Percentiles rank a stretch among this genome's conserved stretches.
These are phyloP conservation scores for Trichosporon inkin DNA, from an alignment of 1,284 basidiomycete species.

Conservation along the genomic window DNA sequence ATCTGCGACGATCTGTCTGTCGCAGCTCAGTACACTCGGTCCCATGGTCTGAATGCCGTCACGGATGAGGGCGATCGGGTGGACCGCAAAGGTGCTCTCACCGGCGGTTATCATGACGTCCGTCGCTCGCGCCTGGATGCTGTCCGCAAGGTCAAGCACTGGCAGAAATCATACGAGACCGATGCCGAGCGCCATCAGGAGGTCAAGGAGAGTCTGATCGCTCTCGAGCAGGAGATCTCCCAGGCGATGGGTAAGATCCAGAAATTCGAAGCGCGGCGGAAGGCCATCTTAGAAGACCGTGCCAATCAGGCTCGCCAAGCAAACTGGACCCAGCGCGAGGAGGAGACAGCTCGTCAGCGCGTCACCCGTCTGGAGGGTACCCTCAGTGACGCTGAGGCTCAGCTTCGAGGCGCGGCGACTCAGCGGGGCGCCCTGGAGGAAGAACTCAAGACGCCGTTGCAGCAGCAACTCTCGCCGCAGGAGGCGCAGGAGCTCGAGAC, in stretches of 20 bases:
- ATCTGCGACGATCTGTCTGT: conserved; percentile 89
- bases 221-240: conserved; percentile 84
- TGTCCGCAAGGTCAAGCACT: conserved; percentile 71
- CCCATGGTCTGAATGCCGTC: conserved; percentile 91
- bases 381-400: conserved; percentile 67
- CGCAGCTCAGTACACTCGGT: conserved; percentile 90
- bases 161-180: conserved; percentile 67
- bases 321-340: conserved; percentile 62
- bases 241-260: conserved; percentile 69
- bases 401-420: conserved; percentile 50
- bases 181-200: conserved; percentile 66
- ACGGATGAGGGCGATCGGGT: conserved; percentile 97
- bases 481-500: conserved; percentile 67
- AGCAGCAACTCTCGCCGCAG: conserved; percentile 64
- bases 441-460: conserved; percentile 74
- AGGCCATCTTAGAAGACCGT: conserved; percentile 65
- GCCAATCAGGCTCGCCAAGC: conserved; percentile 66
- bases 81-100: conserved; percentile 90
- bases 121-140: conserved; percentile 84
- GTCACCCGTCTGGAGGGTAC: conserved; percentile 65
- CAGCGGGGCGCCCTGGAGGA: conserved; percentile 61
- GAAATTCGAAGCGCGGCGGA: conserved; percentile 64
- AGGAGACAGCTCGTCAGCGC: conserved; percentile 64
- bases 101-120: conserved; percentile 93
- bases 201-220: conserved; percentile 65